Percentiles rank a stretch among this genome's conserved stretches.
phyloP scores from a whole-genome alignment of 2,329 filamentous ascomycete genomes.

The Parastagonospora nodorum region DNA sequence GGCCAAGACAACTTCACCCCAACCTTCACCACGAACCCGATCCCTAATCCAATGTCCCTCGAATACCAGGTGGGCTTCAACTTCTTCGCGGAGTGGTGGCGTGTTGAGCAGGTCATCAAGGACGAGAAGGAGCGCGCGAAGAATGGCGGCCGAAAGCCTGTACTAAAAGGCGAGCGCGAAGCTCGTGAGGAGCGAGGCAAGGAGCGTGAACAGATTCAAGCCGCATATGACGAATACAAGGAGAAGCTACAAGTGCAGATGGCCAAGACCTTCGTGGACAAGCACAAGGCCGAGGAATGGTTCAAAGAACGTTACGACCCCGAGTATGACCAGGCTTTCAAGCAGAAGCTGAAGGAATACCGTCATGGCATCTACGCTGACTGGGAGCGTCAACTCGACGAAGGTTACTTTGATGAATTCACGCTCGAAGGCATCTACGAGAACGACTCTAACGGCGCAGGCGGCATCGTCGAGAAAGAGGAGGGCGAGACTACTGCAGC shows the following conservation, averaged over 20 bases:
- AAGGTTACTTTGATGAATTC: slow-evolving; percentile 89
- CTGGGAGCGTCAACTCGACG: slow-evolving; percentile 87
- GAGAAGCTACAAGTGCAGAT: slow-evolving; percentile 71
- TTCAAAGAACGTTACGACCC: slow-evolving; percentile 94
- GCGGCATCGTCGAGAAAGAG: slow-evolving; percentile 88
- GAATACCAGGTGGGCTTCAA: slow-evolving; percentile 84
- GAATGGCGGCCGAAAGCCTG: slow-evolving; percentile 70
- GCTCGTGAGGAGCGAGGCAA: slow-evolving; percentile 75
- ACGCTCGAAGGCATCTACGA: slow-evolving; percentile 93
- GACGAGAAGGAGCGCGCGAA: slow-evolving; percentile 76
- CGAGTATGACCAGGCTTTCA: slow-evolving; percentile 77
- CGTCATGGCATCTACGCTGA: slow-evolving; percentile 78
- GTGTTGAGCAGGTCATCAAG: slow-evolving; percentile 79
- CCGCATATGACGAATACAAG: slow-evolving; percentile 69
- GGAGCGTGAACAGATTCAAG: slow-evolving; percentile 78
- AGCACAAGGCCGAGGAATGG: slow-evolving; percentile 97
- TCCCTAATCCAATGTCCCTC: slow-evolving; percentile 73
- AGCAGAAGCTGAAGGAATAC: slow-evolving; percentile 76
- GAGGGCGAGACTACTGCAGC: slow-evolving; percentile 91
- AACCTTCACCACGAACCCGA: slow-evolving; percentile 64
- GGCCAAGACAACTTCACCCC: slow-evolving; percentile 66
- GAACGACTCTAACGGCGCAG: slow-evolving; percentile 84
- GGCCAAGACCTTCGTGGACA: slow-evolving; percentile 85
- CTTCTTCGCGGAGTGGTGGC: slow-evolving; percentile 87
- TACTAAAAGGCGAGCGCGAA: slow-evolving; percentile 68